These are phyloP conservation scores for Rosa rugosa DNA, from an alignment of 306 rosid species.

Conservation along the genomic window DNA sequence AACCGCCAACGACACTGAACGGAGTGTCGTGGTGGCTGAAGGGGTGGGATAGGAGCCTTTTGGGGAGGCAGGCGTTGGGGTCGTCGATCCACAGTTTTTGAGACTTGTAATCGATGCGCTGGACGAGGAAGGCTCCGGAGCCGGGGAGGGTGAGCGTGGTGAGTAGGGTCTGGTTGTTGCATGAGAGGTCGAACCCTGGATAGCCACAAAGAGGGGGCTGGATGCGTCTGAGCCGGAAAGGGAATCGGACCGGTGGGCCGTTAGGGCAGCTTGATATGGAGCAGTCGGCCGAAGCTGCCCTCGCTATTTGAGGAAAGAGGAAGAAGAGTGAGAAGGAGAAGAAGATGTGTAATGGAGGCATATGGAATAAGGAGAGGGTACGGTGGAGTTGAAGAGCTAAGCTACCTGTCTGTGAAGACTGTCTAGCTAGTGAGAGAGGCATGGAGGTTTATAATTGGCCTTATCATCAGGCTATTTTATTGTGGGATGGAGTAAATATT, in stretches of 20 bases:
- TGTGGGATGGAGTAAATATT: neutral
- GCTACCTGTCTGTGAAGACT: neutral
- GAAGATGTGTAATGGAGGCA: conserved; percentile 7
- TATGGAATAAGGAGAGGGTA: neutral
- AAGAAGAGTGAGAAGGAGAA: conserved; percentile 8
- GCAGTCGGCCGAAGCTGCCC: conserved; percentile 16
- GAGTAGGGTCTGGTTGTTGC: conserved; percentile 4
- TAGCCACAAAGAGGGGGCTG: neutral
- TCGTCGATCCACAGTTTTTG: conserved; percentile 22
- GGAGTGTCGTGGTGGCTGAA: conserved; percentile 28
- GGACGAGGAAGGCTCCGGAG: conserved; percentile 22
- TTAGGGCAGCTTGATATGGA: neutral
- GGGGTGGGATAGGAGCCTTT: conserved; percentile 10
- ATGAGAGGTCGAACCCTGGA: conserved; percentile 25
- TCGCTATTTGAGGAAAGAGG: conserved; percentile 16
- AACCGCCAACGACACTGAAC: neutral
- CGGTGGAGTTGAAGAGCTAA: neutral
- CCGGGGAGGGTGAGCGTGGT: conserved; percentile 33
- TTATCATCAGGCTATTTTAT: neutral
- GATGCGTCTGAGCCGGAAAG: conserved; percentile 23
- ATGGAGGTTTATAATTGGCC: neutral
- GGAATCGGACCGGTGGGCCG: conserved; percentile 24
- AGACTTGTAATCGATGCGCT: neutral
- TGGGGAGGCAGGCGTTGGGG: conserved; percentile 34
- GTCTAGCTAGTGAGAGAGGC: neutral